These are phyloP conservation scores for Pyrenophora tritici-repentis DNA, from an alignment of 2,329 filamentous ascomycete species.

Conservation along the genomic window DNA sequence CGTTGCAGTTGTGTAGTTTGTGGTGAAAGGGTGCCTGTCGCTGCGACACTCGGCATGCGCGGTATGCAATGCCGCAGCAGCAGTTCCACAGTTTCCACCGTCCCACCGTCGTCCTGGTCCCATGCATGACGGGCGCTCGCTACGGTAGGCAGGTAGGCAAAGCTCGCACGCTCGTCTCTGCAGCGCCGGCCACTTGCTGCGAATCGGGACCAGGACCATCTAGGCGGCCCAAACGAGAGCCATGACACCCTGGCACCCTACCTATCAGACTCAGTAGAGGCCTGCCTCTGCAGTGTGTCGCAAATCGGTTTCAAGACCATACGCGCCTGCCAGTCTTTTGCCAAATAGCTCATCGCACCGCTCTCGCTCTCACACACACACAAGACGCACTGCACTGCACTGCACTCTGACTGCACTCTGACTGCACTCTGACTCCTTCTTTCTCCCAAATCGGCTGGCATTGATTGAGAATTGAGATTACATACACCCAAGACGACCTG, in stretches of 20 bases:
- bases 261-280: conserved; percentile 28
- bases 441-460: background rate
- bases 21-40: background rate
- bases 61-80: conserved; percentile 9
- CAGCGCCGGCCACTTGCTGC: conserved; percentile 9
- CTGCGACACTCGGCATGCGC: background rate
- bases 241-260: conserved; percentile 17
- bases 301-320: conserved; percentile 36
- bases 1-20: too few relatives aligned
- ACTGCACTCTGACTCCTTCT: background rate
- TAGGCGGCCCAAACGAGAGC: conserved; percentile 12
- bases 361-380: background rate
- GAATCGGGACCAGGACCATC: conserved; percentile 12
- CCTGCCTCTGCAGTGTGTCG: conserved; percentile 29
- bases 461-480: too few relatives aligned
- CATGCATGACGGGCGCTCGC: too few relatives aligned
- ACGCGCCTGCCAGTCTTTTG: conserved; percentile 28
- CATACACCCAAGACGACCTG: too few relatives aligned
- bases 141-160: conserved; percentile 4
- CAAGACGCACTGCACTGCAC: background rate
- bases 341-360: conserved; percentile 23
- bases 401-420: too few relatives aligned
- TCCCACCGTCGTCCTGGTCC: background rate
- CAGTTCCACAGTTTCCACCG: background rate
- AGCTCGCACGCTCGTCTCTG: too few relatives aligned